Conservation (phyloP, 805 yeast species). For the Nakazawaea wyomingensis region DNA sequence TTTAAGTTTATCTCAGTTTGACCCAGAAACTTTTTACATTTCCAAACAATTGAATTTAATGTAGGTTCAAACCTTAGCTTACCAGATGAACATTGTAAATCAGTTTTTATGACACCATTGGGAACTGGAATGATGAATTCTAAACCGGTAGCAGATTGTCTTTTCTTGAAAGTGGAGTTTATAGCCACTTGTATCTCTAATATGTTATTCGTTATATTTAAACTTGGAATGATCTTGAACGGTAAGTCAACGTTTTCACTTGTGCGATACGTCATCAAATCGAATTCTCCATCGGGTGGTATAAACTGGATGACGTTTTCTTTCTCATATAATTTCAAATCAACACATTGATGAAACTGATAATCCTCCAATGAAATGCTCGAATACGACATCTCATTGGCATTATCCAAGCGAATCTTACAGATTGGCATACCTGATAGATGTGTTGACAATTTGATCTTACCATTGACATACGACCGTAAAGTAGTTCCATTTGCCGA, state of each 20-base stretch:
- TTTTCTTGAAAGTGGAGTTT: slow-evolving; percentile 55
- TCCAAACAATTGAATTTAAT: slow-evolving; percentile 65
- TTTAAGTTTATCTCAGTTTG: slow-evolving; percentile 52
- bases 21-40: slow-evolving; percentile 62
- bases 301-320: slow-evolving; percentile 63
- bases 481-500: slow-evolving; percentile 59
- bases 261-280: slow-evolving; percentile 69
- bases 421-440: slow-evolving; percentile 82
- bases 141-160: slow-evolving; percentile 59
- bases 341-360: slow-evolving; percentile 84
- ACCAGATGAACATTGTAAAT: slow-evolving; percentile 46
- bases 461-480: slow-evolving; percentile 72
- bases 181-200: slow-evolving; percentile 57
- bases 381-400: slow-evolving; percentile 14
- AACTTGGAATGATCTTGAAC: slow-evolving; percentile 55
- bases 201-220: slow-evolving; percentile 24
- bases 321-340: slow-evolving; percentile 59
- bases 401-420: slow-evolving; percentile 69
- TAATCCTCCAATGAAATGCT: slow-evolving; percentile 65
- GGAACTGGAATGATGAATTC: slow-evolving; percentile 67
- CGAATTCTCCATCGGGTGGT: slow-evolving; percentile 88
- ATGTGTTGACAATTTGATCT: slow-evolving; percentile 63
- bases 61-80: slow-evolving; percentile 65
- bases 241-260: slow-evolving; percentile 63
- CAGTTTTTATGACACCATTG: slow-evolving; percentile 45